Percentiles rank a stretch among this genome's conserved stretches.
phyloP scores from a whole-genome alignment of 139 green algal genomes.

The Ettlia oleoabundans region DNA sequence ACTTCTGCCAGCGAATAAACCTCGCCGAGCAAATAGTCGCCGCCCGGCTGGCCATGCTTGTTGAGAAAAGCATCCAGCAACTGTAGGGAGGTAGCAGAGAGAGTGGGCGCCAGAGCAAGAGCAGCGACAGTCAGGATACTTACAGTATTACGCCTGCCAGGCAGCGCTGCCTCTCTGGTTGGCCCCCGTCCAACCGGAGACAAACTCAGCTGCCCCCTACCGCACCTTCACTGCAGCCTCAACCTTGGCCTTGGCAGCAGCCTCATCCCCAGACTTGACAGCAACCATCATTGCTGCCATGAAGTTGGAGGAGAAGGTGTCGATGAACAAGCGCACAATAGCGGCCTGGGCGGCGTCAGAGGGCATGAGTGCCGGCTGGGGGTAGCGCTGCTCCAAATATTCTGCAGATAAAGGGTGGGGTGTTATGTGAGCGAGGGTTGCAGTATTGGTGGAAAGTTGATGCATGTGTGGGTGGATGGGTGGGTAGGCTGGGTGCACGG shows the following conservation, averaged over 20 bases:
- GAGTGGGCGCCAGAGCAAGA: no score
- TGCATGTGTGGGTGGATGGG: no score
- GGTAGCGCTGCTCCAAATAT: slow-evolving; percentile 20
- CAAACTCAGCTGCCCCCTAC: no score
- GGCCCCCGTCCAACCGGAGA: no score
- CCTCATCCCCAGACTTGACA: not conserved
- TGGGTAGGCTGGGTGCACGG: no score
- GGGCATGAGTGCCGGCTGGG: slow-evolving; percentile 1
- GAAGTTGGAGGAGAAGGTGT: slow-evolving; percentile 5
- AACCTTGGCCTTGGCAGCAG: slow-evolving; percentile 15
- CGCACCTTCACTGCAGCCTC: slow-evolving; percentile 17
- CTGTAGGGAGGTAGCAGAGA: not conserved
- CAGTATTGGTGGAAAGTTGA: no score
- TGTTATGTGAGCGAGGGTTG: no score
- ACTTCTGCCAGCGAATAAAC: slow-evolving; percentile 20
- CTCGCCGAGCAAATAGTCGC: slow-evolving; percentile 29
- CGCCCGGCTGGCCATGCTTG: slow-evolving; percentile 21
- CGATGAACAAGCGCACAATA: slow-evolving; percentile 22
- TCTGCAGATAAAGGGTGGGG: no score
- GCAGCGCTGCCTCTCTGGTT: no score
- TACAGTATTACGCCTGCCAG: no score
- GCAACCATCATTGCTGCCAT: slow-evolving; percentile 14
- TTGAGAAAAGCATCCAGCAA: slow-evolving; percentile 19
- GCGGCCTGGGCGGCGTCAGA: not conserved
- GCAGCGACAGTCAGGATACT: no score